Conservation (phyloP, 768 basidiomycete species). For the Udeniomyces megalosporus region DNA sequence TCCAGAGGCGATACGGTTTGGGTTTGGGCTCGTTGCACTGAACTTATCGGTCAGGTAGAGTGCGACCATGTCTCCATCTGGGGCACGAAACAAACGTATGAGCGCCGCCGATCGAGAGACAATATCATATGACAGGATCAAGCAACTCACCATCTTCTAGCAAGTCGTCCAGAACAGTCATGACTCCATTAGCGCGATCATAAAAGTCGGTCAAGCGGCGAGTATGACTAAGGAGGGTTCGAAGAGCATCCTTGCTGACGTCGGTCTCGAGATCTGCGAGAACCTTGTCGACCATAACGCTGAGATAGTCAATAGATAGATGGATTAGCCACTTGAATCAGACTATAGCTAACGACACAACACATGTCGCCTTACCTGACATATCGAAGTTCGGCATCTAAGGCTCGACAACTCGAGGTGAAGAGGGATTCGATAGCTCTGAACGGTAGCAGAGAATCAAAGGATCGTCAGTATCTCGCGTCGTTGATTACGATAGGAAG, state of each 20-base stretch:
- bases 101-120: neutral
- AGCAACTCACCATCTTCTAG: constrained; percentile 55
- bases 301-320: neutral
- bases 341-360: neutral
- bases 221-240: constrained; percentile 78
- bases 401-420: constrained; percentile 73
- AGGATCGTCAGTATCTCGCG: too few species aligned
- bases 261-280: constrained; percentile 87
- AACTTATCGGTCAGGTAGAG: constrained; percentile 84
- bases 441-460: too few species aligned
- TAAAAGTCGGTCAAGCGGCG: constrained; percentile 74
- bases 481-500: too few species aligned
- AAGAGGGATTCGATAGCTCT: constrained; percentile 88
- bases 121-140: neutral
- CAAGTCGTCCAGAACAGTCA: constrained; percentile 79
- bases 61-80: constrained; percentile 83
- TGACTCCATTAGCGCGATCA: constrained; percentile 77
- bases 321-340: neutral
- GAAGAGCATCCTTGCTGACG: constrained; percentile 88
- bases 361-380: neutral
- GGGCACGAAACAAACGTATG: neutral
- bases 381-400: constrained; percentile 56
- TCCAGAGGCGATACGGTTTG: constrained; percentile 25
- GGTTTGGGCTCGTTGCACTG: constrained; percentile 24
- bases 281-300: constrained; percentile 74